Evolutionary conservation across 345 rosid genomes (phyloP).

Genomic region (Populus simonii): DNA sequence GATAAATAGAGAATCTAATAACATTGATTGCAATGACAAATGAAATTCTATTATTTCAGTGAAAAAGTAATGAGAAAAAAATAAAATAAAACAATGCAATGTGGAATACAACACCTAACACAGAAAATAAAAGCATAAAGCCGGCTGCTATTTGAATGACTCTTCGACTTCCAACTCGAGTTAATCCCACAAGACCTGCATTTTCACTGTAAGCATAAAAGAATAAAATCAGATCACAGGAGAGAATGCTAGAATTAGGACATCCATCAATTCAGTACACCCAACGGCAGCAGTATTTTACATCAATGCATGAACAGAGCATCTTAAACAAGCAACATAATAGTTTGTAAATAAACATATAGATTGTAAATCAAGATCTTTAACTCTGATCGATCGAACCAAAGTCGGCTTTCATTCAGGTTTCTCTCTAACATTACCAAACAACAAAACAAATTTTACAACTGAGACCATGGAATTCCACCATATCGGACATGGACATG

Average conservation of each 20-base stretch:
- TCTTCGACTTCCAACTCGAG: conserved; percentile 84
- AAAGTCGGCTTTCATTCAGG: background rate
- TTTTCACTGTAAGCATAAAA: conserved; percentile 59
- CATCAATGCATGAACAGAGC: background rate
- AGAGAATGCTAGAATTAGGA: background rate
- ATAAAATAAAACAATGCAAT: background rate
- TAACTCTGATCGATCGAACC: background rate
- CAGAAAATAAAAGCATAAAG: conserved; percentile 90
- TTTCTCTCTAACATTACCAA: background rate
- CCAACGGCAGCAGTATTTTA: background rate
- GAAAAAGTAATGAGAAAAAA: background rate
- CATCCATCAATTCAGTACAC: background rate
- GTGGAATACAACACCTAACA: conserved; percentile 46
- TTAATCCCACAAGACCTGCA: conserved; percentile 82
- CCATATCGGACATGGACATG: background rate
- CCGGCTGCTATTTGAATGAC: conserved; percentile 69
- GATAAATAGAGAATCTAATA: background rate
- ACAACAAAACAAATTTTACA: background rate
- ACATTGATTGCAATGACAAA: background rate
- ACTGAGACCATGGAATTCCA: background rate
- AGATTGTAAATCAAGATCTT: background rate
- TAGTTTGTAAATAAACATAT: background rate
- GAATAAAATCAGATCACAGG: conserved; percentile 6
- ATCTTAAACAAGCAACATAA: background rate
- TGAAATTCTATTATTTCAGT: background rate